Conservation (phyloP, 148 eudicot genomes). For the Dysphania ambrosioides region DNA sequence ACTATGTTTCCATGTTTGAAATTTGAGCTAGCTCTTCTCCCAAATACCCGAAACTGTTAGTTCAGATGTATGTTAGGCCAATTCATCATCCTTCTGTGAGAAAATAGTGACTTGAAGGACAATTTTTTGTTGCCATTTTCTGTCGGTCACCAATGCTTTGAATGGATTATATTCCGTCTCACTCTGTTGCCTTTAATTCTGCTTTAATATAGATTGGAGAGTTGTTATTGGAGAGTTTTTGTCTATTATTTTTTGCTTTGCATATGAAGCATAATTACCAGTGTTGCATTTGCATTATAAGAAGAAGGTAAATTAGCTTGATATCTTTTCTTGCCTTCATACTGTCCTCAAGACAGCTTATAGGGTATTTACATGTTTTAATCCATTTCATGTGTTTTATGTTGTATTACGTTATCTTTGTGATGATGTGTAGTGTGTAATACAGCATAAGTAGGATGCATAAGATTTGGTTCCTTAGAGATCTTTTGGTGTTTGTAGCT, state of each 20-base stretch:
- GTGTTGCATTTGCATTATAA: neutral
- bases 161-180: neutral
- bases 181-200: neutral
- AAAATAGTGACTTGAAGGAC: neutral
- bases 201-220: neutral
- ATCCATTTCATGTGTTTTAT: neutral
- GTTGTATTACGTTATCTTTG: neutral
- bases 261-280: neutral
- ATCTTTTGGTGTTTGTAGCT: neutral
- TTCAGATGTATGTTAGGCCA: neutral
- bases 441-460: neutral
- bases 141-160: neutral
- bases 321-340: neutral
- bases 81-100: neutral
- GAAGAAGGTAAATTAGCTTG: neutral
- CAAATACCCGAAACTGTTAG: neutral
- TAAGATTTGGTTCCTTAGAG: neutral
- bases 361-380: neutral
- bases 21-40: neutral
- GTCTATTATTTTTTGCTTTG: neutral
- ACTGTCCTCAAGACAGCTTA: neutral
- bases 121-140: neutral
- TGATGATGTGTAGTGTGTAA: neutral
- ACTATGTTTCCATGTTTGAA: neutral
- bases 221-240: neutral